A percentile compares a stretch with the other conserved stretches of the same genome.
Evolutionary conservation across 2,329 filamentous ascomycete genomes (phyloP).

Genomic region (Pestalotiopsis sp.): DNA sequence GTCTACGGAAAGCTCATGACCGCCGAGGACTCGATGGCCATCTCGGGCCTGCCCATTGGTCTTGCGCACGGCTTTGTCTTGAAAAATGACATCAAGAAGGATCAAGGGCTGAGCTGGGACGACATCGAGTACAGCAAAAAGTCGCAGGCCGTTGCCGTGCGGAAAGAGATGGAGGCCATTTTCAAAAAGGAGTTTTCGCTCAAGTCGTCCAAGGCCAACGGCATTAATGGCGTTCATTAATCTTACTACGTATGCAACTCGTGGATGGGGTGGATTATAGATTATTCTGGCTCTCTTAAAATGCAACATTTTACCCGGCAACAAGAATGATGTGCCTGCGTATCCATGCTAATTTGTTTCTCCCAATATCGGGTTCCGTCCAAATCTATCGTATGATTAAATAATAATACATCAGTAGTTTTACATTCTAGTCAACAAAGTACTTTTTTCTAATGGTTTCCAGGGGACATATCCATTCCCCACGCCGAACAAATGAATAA

Average conservation of each 20-base stretch:
- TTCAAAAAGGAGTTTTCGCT: slow-evolving; percentile 29
- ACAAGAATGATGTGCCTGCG: too few species aligned
- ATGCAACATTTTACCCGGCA: too few species aligned
- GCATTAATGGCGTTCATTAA: slow-evolving; percentile 12
- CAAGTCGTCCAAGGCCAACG: slow-evolving; percentile 14
- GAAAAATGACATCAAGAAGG: slow-evolving; percentile 40
- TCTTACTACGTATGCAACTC: too few species aligned
- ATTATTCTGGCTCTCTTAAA: too few species aligned
- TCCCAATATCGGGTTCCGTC: neutral
- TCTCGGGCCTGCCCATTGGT: slow-evolving; percentile 42
- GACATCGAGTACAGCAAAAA: slow-evolving; percentile 43
- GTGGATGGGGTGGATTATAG: too few species aligned
- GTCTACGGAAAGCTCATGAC: slow-evolving; percentile 44
- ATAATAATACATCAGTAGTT: neutral
- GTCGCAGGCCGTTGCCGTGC: slow-evolving; percentile 37
- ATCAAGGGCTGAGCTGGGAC: slow-evolving; percentile 41
- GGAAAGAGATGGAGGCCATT: slow-evolving; percentile 43
- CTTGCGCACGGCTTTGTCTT: slow-evolving; percentile 41
- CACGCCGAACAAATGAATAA: neutral
- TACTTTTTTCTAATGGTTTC: neutral
- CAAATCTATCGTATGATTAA: neutral
- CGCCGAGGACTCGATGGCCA: slow-evolving; percentile 37
- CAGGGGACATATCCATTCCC: too few species aligned
- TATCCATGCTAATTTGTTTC: too few species aligned
- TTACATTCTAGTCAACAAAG: neutral